phyloP scores from a whole-genome alignment of 768 basidiomycete genomes.

The Agrocybe chaxingu region DNA sequence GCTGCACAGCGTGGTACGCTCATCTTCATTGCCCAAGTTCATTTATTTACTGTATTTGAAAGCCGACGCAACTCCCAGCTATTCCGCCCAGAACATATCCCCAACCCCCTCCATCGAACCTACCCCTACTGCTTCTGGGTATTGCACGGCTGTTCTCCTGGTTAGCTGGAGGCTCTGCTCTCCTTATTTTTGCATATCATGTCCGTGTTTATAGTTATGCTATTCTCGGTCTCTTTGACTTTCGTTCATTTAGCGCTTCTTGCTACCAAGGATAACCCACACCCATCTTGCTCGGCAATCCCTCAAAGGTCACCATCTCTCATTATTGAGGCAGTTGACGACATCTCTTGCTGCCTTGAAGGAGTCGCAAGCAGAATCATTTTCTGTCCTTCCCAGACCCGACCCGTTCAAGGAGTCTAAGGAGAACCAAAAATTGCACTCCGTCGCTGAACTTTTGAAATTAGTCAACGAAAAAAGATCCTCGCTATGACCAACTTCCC shows the following conservation, averaged over 20 bases:
- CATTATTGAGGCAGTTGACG: slow-evolving; percentile 51
- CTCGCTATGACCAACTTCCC: slow-evolving; percentile 34
- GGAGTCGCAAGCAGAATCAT: slow-evolving; percentile 50
- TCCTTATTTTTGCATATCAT: slow-evolving; percentile 60
- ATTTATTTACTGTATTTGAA: neutral
- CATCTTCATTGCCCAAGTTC: neutral
- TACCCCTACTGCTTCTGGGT: slow-evolving; percentile 66
- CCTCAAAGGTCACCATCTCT: slow-evolving; percentile 56
- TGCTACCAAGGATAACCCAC: slow-evolving; percentile 62
- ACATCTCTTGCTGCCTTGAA: slow-evolving; percentile 55
- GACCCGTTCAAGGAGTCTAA: slow-evolving; percentile 46
- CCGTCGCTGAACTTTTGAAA: slow-evolving; percentile 40
- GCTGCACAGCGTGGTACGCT: slow-evolving; percentile 51
- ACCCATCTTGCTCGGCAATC: slow-evolving; percentile 61
- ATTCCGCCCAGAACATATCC: slow-evolving; percentile 77
- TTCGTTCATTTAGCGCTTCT: slow-evolving; percentile 47
- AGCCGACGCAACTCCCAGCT: slow-evolving; percentile 38
- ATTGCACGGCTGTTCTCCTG: slow-evolving; percentile 59
- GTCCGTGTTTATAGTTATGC: slow-evolving; percentile 28
- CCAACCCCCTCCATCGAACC: slow-evolving; percentile 61
- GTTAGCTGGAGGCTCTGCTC: slow-evolving; percentile 62
- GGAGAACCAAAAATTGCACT: slow-evolving; percentile 40
- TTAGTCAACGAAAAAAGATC: slow-evolving; percentile 24
- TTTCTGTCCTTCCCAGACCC: slow-evolving; percentile 54
- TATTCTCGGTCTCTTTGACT: neutral